A percentile compares a stretch with the other conserved stretches of the same genome.
These are phyloP conservation scores for Eimeria zaria DNA, from an alignment of 169 alveolate genomes.

Conservation along the genomic window DNA sequence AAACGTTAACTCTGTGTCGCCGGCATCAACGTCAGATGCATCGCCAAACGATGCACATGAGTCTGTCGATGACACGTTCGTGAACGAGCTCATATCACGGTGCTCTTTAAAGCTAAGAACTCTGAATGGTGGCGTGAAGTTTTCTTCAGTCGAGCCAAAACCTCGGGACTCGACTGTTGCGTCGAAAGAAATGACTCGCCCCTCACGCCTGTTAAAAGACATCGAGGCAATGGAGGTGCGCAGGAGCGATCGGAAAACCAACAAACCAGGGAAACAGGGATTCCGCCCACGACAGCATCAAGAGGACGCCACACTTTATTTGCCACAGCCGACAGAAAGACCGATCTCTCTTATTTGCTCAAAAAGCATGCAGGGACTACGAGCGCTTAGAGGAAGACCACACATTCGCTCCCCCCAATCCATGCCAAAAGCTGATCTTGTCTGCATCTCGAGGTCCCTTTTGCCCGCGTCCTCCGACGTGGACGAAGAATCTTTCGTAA, in stretches of 20 bases:
- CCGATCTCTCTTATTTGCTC: conserved; percentile 11
- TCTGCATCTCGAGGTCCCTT: conserved; percentile 29
- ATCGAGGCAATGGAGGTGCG: conserved; percentile 54
- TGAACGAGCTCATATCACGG: conserved; percentile 46
- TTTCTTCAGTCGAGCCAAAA: conserved; percentile 39
- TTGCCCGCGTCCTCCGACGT: not conserved
- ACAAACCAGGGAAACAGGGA: not conserved
- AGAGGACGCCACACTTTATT: conserved; percentile 2
- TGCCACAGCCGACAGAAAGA: conserved; percentile 55
- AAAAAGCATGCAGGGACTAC: conserved; percentile 38
- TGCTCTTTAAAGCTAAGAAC: conserved; percentile 47
- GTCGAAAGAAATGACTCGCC: conserved; percentile 27
- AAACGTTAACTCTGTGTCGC: not conserved
- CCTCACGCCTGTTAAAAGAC: conserved; percentile 35
- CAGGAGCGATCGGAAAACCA: not conserved
- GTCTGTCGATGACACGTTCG: not conserved
- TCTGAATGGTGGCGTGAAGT: not conserved
- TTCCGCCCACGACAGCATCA: not conserved
- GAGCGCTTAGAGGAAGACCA: conserved; percentile 36
- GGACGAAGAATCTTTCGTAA: not conserved
- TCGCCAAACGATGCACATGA: not conserved
- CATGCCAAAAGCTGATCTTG: conserved; percentile 63
- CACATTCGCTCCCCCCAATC: conserved; percentile 7
- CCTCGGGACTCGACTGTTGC: conserved; percentile 50
- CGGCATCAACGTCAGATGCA: not conserved